phyloP scores from a whole-genome alignment of 1,139 yeast species.

The Barnettozyma hawaiiensis region DNA sequence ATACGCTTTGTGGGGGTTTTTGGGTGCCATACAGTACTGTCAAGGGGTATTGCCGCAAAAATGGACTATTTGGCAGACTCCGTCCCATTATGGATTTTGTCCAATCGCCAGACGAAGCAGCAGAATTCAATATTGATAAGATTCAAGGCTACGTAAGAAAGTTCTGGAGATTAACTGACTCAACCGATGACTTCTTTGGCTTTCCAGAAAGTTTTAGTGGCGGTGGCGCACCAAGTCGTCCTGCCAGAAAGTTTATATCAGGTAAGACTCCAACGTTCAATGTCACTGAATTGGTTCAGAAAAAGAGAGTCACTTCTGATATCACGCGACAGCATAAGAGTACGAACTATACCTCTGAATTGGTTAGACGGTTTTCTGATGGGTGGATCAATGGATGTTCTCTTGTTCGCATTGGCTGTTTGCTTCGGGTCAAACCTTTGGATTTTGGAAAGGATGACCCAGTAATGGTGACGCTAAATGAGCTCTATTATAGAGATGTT shows the following conservation, averaged over 20 bases:
- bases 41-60: constrained; percentile 15
- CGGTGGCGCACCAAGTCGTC: constrained; percentile 16
- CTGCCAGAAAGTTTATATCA: neutral
- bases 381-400: constrained; percentile 23
- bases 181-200: constrained; percentile 14
- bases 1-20: constrained; percentile 24
- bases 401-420: constrained; percentile 14
- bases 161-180: constrained; percentile 15
- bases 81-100: constrained; percentile 18
- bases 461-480: constrained; percentile 16
- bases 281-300: constrained; percentile 10
- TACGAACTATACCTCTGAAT: neutral
- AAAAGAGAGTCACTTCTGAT: constrained; percentile 5
- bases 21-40: constrained; percentile 20
- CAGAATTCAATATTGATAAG: constrained; percentile 11
- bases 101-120: constrained; percentile 12
- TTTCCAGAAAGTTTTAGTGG: constrained; percentile 18
- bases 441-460: constrained; percentile 22
- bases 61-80: constrained; percentile 16
- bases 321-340: constrained; percentile 8
- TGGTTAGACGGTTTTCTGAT: constrained; percentile 22
- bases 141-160: constrained; percentile 10
- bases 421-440: constrained; percentile 17
- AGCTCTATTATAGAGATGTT: constrained; percentile 18
- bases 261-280: neutral